These are phyloP conservation scores for Cunninghamia lanceolata DNA, from an alignment of 75 land plant genomes.

Conservation along the genomic window DNA sequence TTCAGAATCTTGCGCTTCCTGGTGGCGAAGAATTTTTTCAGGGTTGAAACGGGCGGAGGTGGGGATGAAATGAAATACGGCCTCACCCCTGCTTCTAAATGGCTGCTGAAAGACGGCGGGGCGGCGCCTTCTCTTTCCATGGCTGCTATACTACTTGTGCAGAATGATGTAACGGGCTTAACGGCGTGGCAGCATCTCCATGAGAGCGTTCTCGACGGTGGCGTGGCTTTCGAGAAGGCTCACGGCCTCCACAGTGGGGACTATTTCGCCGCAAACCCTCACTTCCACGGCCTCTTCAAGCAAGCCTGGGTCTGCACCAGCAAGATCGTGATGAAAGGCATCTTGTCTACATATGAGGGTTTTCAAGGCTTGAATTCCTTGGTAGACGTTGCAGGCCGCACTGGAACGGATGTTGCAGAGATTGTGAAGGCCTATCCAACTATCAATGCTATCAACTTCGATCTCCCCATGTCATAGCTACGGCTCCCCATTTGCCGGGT, in stretches of 20 bases:
- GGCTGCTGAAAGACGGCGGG: slow-evolving; percentile 18
- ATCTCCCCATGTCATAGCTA: too few species aligned
- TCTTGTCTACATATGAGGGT: not conserved
- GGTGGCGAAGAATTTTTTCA: slow-evolving; percentile 15
- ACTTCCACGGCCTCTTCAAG: slow-evolving; percentile 11
- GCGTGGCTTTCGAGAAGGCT: slow-evolving; percentile 15
- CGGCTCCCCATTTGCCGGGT: too few species aligned
- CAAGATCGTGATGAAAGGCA: slow-evolving; percentile 10
- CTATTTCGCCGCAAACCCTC: not conserved
- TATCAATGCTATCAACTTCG: slow-evolving; percentile 17
- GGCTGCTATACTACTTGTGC: not conserved
- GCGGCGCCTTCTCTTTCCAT: too few species aligned
- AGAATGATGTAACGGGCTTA: slow-evolving; percentile 7
- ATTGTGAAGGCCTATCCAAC: slow-evolving; percentile 27
- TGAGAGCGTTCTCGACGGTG: slow-evolving; percentile 3
- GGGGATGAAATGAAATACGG: slow-evolving; percentile 4
- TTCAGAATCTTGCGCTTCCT: slow-evolving; percentile 48
- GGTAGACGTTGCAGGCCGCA: slow-evolving; percentile 46
- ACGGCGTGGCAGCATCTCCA: slow-evolving; percentile 27
- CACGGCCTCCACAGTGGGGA: slow-evolving; percentile 12
- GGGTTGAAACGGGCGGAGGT: too few species aligned
- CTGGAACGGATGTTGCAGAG: slow-evolving; percentile 10
- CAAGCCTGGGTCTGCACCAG: slow-evolving; percentile 15
- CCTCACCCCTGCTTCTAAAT: slow-evolving; percentile 26
- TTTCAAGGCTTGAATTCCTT: slow-evolving; percentile 19